Percentiles rank a stretch among this genome's conserved stretches.
phyloP scores from a whole-genome alignment of 169 alveolate genomes.

The Babesia bovis region DNA sequence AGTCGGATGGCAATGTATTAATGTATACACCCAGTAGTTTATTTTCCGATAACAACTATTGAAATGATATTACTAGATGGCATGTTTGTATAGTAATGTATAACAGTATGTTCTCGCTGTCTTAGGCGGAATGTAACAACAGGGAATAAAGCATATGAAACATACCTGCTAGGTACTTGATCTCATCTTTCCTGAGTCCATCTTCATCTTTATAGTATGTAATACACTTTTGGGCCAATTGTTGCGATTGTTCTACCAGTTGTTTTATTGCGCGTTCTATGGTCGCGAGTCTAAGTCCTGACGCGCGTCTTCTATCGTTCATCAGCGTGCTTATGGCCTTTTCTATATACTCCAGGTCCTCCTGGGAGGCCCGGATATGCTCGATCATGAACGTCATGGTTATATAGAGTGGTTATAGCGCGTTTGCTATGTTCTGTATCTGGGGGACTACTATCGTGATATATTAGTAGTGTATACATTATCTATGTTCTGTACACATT shows the following conservation, averaged over 20 bases:
- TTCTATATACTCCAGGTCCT: constrained; percentile 68
- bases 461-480: too few relatives aligned
- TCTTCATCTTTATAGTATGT: constrained; percentile 59
- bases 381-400: constrained; percentile 64
- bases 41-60: too few relatives aligned
- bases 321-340: constrained; percentile 62
- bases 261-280: constrained; percentile 60
- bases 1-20: too few relatives aligned
- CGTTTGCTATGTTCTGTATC: too few relatives aligned
- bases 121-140: too few relatives aligned
- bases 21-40: too few relatives aligned
- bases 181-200: constrained; percentile 68
- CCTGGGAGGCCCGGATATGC: constrained; percentile 64
- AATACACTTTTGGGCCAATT: constrained; percentile 43
- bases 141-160: too few relatives aligned
- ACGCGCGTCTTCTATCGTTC: constrained; percentile 54
- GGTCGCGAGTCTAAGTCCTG: constrained; percentile 61
- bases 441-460: too few relatives aligned
- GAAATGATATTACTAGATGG: too few relatives aligned
- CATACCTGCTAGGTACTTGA: constrained; percentile 59
- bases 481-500: too few relatives aligned
- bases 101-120: too few relatives aligned
- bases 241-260: constrained; percentile 59
- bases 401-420: constrained; percentile 8
- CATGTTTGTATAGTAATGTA: background rate